Evolutionary conservation across 345 rosid genomes (phyloP), one percentile per base, ranked within the genome.

Genomic region (Citrus inodora): DNA sequence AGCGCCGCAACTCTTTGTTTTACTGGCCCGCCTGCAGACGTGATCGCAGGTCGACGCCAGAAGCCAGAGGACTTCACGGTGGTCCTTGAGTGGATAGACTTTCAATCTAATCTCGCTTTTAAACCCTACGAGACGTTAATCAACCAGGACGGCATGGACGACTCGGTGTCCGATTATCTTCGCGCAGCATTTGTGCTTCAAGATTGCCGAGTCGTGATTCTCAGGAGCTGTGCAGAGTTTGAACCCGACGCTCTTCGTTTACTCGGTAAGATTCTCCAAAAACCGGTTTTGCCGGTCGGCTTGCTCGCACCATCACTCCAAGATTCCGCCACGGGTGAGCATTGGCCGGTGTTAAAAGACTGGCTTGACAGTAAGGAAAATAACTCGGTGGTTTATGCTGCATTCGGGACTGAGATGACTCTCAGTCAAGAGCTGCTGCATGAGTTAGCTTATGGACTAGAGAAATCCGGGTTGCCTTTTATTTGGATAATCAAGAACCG

Each of bases 381-480:
- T 46, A 59, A 51, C n/a, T 56, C 69, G 4, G 69, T 42, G 37
- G 51, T 83, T 27, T 83, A 21, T n/a, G 46, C 80, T 9, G 86
- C 81, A 6, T 65, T 80, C 9, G 79, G 83, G 6, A 77, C 70
- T 33, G 81, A 80, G 70, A 60, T 58, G 51, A 74, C 27, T 30
- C 42, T 78, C 58, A 77, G 81, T 33, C 61, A 14, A 21, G 81
- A 80, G 24, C 28, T 67, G 16, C 48, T 48, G 38, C 61, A 40
- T 48, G 78, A 83, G 81, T 73, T 83, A 25, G 86, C 86, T 0
- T 33, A 6, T 56, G 86, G 86, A 3, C 38, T 80, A 58, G 83
- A 77, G 69, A 42, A 59, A n/a, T 77, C 79, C 1, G 72, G 80
- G 21, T 55, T 70, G 24, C 76, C 83, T 24, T 80, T 83, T 68